Evolutionary conservation across 202 grass and related monocot species (phyloP).

Genomic region (Alloteropsis angusta): DNA sequence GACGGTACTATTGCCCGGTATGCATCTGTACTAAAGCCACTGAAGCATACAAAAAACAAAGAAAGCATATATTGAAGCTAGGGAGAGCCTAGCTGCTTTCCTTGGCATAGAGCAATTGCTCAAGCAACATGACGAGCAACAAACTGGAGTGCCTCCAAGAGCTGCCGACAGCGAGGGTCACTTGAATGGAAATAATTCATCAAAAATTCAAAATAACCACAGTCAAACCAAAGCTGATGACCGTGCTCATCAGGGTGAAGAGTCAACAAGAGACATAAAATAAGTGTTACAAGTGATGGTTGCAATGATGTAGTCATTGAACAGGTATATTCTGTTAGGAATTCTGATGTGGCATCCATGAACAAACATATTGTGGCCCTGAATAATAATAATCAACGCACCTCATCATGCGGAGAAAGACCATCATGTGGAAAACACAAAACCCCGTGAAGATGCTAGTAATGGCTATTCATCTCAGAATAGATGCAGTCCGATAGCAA

Average conservation of each 20-base stretch:
- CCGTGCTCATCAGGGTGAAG: slow-evolving; percentile 14
- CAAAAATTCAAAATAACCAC: not conserved
- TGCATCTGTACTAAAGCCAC: slow-evolving; percentile 41
- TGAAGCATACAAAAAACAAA: slow-evolving; percentile 39
- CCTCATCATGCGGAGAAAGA: no score
- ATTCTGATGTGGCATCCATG: slow-evolving; percentile 4
- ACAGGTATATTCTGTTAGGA: slow-evolving; percentile 5
- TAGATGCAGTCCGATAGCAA: no score
- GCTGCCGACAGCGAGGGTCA: slow-evolving; percentile 3
- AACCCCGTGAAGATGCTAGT: no score
- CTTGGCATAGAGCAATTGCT: slow-evolving; percentile 12
- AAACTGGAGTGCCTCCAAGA: slow-evolving; percentile 5
- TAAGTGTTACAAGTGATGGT: slow-evolving; percentile 10
- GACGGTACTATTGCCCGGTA: slow-evolving; percentile 31
- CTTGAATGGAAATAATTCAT: slow-evolving; percentile 16
- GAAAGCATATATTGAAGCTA: slow-evolving; percentile 37
- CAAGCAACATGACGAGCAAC: not conserved
- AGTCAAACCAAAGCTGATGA: not conserved
- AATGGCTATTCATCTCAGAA: no score
- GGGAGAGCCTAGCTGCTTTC: slow-evolving; percentile 34
- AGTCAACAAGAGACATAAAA: slow-evolving; percentile 35
- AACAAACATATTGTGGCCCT: slow-evolving; percentile 6
- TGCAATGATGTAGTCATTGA: slow-evolving; percentile 9
- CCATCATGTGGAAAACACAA: no score
- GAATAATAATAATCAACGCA: no score